phyloP scores from a whole-genome alignment of 306 rosid species.

The Cicer bijugum region DNA sequence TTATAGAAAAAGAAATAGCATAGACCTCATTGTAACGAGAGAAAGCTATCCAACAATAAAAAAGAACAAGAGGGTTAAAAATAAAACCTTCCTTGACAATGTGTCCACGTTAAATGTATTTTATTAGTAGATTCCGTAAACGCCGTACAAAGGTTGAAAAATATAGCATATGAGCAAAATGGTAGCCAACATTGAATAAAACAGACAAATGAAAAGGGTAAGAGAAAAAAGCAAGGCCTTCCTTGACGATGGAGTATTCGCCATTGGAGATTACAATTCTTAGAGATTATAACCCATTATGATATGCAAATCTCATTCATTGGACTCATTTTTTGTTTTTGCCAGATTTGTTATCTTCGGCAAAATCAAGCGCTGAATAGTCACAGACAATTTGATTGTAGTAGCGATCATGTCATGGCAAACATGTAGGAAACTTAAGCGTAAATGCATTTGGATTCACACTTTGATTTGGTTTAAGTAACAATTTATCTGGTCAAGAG shows the following conservation, averaged over 20 bases:
- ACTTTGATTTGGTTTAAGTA: no score
- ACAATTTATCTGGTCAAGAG: no score
- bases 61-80: background rate
- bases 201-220: background rate
- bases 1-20: background rate
- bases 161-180: background rate
- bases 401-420: background rate
- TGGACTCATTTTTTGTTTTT: background rate
- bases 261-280: background rate
- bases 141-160: background rate
- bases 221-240: background rate
- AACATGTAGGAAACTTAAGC: background rate
- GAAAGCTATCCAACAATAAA: background rate
- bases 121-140: background rate
- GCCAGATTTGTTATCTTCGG: constrained; percentile 3
- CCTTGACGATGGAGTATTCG: background rate
- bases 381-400: background rate
- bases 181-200: background rate
- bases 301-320: background rate
- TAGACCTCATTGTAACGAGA: background rate
- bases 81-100: background rate
- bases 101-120: background rate
- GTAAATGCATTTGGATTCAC: no score
- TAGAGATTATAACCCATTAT: constrained; percentile 24
- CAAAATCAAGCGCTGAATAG: background rate